A percentile compares a stretch with the other conserved stretches of the same genome.
These are phyloP conservation scores for Meredithiella fracta DNA, from an alignment of 2,329 filamentous ascomycete species.

Conservation along the genomic window DNA sequence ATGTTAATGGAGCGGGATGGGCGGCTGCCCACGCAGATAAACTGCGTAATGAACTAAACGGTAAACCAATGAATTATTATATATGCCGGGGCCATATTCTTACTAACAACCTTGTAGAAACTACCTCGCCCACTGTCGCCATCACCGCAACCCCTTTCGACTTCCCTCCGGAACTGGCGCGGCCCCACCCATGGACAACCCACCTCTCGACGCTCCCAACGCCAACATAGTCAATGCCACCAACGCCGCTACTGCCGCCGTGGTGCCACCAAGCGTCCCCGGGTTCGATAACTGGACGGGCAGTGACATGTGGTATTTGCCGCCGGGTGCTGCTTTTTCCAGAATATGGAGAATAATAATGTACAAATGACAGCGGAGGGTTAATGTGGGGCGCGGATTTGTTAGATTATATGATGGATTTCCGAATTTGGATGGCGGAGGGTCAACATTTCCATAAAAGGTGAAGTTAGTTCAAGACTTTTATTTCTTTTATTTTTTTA, in stretches of 20 bases:
- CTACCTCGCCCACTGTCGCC: conserved; percentile 20
- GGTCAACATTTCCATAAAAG: neutral
- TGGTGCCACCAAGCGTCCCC: conserved; percentile 16
- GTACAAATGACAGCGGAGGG: conserved; percentile 53
- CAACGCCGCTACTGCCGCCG: no score
- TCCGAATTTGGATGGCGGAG: conserved; percentile 8
- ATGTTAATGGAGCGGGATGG: no score
- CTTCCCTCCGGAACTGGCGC: conserved; percentile 32
- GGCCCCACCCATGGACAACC: conserved; percentile 16
- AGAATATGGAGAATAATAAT: conserved; percentile 43
- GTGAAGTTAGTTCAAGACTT: neutral
- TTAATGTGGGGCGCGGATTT: conserved; percentile 51
- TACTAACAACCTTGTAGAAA: neutral
- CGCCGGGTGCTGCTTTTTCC: conserved; percentile 48
- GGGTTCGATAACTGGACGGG: conserved; percentile 37
- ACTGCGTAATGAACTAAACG: no score
- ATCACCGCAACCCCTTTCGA: conserved; percentile 51
- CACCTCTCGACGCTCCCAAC: neutral
- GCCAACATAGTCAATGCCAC: neutral
- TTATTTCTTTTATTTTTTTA: no score
- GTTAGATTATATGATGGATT: conserved; percentile 51
- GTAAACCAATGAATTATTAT: no score
- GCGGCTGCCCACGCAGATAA: no score
- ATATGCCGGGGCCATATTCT: no score
- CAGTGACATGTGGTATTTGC: conserved; percentile 52